These are phyloP conservation scores for Phytophthora tentaculata DNA, from an alignment of 352 stramenopile genomes.

Conservation along the genomic window DNA sequence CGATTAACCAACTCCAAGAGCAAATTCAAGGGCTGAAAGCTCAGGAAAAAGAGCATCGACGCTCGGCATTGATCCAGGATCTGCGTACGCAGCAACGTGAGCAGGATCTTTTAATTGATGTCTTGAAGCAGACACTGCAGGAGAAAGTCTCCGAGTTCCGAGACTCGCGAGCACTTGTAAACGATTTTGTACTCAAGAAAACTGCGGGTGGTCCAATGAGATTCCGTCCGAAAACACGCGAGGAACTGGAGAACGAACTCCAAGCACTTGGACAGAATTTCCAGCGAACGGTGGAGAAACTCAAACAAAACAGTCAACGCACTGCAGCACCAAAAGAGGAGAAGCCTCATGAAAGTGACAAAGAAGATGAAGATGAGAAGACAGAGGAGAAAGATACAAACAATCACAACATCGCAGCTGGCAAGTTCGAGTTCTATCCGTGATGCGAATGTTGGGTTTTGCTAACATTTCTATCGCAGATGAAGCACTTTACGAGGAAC, in stretches of 20 bases:
- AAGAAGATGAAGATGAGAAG: constrained; percentile 35
- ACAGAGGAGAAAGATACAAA: constrained; percentile 35
- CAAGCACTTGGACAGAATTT: constrained; percentile 76
- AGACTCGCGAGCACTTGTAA: constrained; percentile 65
- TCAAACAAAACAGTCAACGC: constrained; percentile 60
- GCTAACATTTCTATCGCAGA: constrained; percentile 25
- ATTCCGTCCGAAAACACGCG: constrained; percentile 85
- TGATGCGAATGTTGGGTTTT: background rate
- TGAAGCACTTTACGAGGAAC: constrained; percentile 53
- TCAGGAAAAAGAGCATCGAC: constrained; percentile 88
- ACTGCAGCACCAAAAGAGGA: constrained; percentile 38
- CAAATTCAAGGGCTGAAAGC: constrained; percentile 74
- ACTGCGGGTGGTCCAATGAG: constrained; percentile 73
- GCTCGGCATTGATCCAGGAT: constrained; percentile 85
- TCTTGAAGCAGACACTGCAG: constrained; percentile 80
- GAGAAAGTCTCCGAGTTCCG: constrained; percentile 75
- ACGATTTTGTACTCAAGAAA: constrained; percentile 90
- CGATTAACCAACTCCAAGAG: constrained; percentile 83
- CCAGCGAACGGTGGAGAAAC: constrained; percentile 60
- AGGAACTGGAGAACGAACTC: constrained; percentile 89
- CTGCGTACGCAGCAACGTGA: constrained; percentile 79
- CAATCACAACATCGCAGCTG: constrained; percentile 14
- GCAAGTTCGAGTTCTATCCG: constrained; percentile 2
- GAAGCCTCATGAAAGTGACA: constrained; percentile 35
- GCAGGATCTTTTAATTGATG: constrained; percentile 85